A percentile compares a stretch with the other conserved stretches of the same genome.
These are phyloP conservation scores for Lichtheimia hyalospora DNA, from an alignment of 371 early-diverging fungal species.

Conservation along the genomic window DNA sequence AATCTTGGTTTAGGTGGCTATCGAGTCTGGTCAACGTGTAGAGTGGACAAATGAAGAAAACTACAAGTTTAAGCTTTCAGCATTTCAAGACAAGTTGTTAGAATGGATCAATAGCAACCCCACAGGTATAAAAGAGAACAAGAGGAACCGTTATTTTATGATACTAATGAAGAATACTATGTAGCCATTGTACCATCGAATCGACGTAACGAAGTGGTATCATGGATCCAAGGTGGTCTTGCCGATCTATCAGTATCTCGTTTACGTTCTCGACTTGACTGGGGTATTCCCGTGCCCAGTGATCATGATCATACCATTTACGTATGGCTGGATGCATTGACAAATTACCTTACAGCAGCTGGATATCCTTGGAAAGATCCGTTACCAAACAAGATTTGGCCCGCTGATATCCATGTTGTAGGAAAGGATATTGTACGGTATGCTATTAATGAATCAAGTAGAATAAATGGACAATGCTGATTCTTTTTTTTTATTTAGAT, in stretches of 20 bases:
- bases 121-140: conserved; percentile 9
- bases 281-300: conserved; percentile 94
- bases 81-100: conserved; percentile 58
- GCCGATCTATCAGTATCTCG: conserved; percentile 89
- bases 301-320: conserved; percentile 91
- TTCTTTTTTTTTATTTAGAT: conserved; percentile 36
- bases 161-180: neutral
- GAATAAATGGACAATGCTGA: too few relatives aligned
- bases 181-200: conserved; percentile 66
- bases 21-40: conserved; percentile 82
- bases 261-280: conserved; percentile 71
- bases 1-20: conserved; percentile 50
- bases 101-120: conserved; percentile 71
- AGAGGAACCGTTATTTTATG: neutral
- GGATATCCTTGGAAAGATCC: conserved; percentile 72
- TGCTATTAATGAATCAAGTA: neutral
- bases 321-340: conserved; percentile 96
- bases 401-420: conserved; percentile 83
- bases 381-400: conserved; percentile 55
- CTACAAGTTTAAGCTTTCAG: conserved; percentile 85
- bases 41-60: conserved; percentile 93
- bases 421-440: conserved; percentile 95
- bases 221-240: conserved; percentile 53
- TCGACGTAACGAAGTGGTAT: conserved; percentile 61
- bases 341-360: conserved; percentile 88